These are phyloP conservation scores for Ettlia oleoabundans DNA, from an alignment of 139 green algal species.

Conservation along the genomic window DNA sequence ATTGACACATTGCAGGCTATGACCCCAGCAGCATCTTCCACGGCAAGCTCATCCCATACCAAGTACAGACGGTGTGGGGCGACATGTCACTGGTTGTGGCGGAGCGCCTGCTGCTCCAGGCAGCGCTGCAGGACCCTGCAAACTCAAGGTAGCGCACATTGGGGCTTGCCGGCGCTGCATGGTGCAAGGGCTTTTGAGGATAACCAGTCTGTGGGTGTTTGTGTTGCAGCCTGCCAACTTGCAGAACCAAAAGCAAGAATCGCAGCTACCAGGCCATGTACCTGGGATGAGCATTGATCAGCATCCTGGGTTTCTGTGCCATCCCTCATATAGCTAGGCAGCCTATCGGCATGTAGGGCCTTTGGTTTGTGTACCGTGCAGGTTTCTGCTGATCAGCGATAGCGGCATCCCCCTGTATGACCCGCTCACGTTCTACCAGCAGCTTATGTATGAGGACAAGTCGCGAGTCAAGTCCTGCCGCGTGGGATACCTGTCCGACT, in stretches of 20 bases:
- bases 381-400: constrained; percentile 40
- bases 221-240: no score
- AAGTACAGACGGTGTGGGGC: constrained; percentile 12
- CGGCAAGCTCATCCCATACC: constrained; percentile 2
- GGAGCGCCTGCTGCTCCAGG: constrained; percentile 41
- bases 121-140: constrained; percentile 44
- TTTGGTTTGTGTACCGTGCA: no score
- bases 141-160: no score
- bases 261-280: no score
- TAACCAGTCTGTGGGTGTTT: no score
- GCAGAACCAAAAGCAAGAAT: no score
- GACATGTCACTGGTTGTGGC: constrained; percentile 24
- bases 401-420: constrained; percentile 41
- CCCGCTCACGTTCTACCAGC: constrained; percentile 34
- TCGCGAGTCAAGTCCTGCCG: not conserved
- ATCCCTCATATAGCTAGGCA: no score
- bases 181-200: no score
- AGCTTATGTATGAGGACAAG: constrained; percentile 21
- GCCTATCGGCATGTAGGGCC: no score
- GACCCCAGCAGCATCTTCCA: not conserved
- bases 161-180: no score
- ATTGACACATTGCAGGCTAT: constrained; percentile 16
- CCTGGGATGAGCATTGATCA: no score
- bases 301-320: no score
- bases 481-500: not conserved